Evolutionary conservation across 352 stramenopile genomes (phyloP), one percentile per base, ranked within the genome.

Genomic region (Halophytophthora polymorphica): DNA sequence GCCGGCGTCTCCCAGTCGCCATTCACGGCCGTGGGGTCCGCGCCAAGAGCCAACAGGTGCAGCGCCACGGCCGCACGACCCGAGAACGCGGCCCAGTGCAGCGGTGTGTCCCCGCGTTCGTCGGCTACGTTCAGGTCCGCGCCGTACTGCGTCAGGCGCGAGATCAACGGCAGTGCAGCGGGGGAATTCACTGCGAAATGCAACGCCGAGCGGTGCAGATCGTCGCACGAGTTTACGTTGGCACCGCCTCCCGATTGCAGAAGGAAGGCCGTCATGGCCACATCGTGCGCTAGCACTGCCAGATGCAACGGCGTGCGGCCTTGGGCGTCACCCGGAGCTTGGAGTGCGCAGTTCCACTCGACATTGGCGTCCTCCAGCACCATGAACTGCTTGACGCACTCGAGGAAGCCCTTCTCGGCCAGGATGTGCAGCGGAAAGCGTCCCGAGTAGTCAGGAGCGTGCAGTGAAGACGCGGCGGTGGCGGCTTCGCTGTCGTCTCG

Each of bases 71-170:
- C 34, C 12, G 53, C 31, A 18, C 74, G 70, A 39, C 83, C 83
- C 1, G 63, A 73, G 12, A 84, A 66, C 0, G 80, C 83, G 1
- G 78, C 68, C 59, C 66, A 90, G 56, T 93, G 83, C 21, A 93
- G 52, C 17, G 77, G 62, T 0, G 76, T 88, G 41, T 90, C 83
- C 4, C 83, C 80, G 33, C 80, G 58, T 61, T 83, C 73, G 23
- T 93, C 83, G 0, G 51, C 54, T 10, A 66, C 48, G 49, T 86
- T 83, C 21, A 81, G 15, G 23, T 73, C 66, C 7, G 65, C 73
- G 29, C 76, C 67, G 15, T 60, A 44, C 25, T 71, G 49, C 21
- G 48, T n/a, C 18, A 63, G 31, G 8, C 53, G 56, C 48, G 47
- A 45, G 31, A 63, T 63, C 18, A 60, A 45, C 19, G 37, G 13